Conservation (phyloP, 2,329 filamentous ascomycete species). For the Diaporthe citri region DNA sequence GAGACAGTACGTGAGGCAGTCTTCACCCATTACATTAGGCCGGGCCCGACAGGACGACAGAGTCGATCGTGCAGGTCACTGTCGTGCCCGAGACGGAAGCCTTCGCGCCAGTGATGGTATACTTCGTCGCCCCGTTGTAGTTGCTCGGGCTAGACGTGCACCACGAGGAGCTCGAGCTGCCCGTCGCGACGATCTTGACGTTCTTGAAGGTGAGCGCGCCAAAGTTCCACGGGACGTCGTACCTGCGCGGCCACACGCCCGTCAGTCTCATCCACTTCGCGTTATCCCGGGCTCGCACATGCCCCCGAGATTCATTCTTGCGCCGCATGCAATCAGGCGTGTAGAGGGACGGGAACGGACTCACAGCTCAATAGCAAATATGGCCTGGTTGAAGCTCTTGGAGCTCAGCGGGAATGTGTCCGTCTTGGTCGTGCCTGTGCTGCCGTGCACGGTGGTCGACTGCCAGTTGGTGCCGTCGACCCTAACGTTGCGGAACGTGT, state of each 20-base stretch:
- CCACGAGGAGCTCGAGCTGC: conserved; percentile 49
- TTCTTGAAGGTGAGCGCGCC: conserved; percentile 55
- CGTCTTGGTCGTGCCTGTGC: conserved; percentile 47
- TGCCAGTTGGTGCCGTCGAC: conserved; percentile 49
- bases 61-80: conserved; percentile 57
- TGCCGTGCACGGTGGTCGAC: conserved; percentile 49
- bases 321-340: background rate
- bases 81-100: conserved; percentile 50
- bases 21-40: conserved; percentile 40
- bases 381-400: conserved; percentile 53
- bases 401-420: conserved; percentile 50
- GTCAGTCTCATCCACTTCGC: background rate
- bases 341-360: conserved; percentile 37
- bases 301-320: background rate
- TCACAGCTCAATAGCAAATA: conserved; percentile 57
- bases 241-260: conserved; percentile 40
- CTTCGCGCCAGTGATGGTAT: conserved; percentile 50
- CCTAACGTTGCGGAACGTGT: conserved; percentile 50
- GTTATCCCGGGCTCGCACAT: background rate
- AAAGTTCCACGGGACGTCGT: conserved; percentile 55
- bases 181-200: conserved; percentile 60
- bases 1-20: background rate
- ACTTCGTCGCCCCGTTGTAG: conserved; percentile 52
- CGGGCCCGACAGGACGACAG: conserved; percentile 58
- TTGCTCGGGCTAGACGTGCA: conserved; percentile 52